These are phyloP conservation scores for Phytophthora gonapodyides DNA, from an alignment of 352 stramenopile species.

Conservation along the genomic window DNA sequence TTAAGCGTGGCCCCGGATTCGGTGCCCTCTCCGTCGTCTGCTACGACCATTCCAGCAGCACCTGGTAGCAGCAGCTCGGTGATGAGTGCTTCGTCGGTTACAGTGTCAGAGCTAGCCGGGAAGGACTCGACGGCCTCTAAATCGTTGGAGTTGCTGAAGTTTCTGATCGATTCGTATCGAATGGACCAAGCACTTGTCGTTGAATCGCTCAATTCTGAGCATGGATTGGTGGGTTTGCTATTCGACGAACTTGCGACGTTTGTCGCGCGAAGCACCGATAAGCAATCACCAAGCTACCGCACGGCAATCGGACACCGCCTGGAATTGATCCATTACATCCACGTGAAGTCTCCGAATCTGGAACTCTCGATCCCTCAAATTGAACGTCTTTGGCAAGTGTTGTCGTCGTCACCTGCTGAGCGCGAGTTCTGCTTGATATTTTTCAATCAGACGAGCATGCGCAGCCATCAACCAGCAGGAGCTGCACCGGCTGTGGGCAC, in stretches of 20 bases:
- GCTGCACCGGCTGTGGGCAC: slow-evolving; percentile 22
- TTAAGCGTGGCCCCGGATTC: slow-evolving; percentile 26
- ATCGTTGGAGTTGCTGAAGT: slow-evolving; percentile 82
- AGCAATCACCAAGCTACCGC: slow-evolving; percentile 57
- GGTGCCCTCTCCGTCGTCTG: slow-evolving; percentile 19
- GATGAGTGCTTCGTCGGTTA: slow-evolving; percentile 16
- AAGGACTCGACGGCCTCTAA: slow-evolving; percentile 63
- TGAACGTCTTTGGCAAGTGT: slow-evolving; percentile 70
- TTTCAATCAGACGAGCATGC: slow-evolving; percentile 82
- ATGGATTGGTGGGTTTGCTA: slow-evolving; percentile 71
- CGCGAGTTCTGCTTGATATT: slow-evolving; percentile 84
- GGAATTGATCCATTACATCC: slow-evolving; percentile 87
- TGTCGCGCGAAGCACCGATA: slow-evolving; percentile 59
- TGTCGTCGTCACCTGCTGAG: slow-evolving; percentile 77
- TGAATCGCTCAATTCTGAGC: slow-evolving; percentile 73
- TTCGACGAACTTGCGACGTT: slow-evolving; percentile 88
- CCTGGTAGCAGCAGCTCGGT: slow-evolving; percentile 22
- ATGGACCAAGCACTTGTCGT: slow-evolving; percentile 69
- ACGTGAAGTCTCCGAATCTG: slow-evolving; percentile 78
- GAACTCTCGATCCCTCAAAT: slow-evolving; percentile 80
- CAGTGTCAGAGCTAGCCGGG: slow-evolving; percentile 25
- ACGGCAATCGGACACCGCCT: slow-evolving; percentile 82
- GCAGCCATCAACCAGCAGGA: slow-evolving; percentile 41
- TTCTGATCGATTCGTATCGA: slow-evolving; percentile 86
- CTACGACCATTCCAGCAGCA: slow-evolving; percentile 20